These are phyloP conservation scores for Acarospora socialis DNA, from an alignment of 2,329 filamentous ascomycete genomes.

Conservation along the genomic window DNA sequence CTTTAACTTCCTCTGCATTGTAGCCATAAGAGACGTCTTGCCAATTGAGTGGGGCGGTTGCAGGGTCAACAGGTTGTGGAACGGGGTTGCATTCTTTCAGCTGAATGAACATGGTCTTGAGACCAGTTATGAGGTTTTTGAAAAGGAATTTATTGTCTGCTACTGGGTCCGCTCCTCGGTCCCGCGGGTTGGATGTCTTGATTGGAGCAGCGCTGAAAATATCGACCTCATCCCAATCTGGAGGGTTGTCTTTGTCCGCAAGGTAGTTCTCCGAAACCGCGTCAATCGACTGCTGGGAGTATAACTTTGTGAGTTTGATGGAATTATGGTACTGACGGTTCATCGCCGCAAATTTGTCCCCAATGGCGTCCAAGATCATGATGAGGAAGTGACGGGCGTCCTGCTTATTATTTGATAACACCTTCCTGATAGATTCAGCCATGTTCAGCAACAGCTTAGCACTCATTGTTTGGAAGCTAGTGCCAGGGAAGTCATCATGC, in stretches of 20 bases:
- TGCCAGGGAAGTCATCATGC: conserved; percentile 89
- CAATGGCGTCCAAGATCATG: conserved; percentile 95
- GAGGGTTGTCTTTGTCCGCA: conserved; percentile 63
- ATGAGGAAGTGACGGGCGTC: conserved; percentile 92
- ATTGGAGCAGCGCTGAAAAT: conserved; percentile 95
- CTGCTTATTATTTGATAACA: conserved; percentile 81
- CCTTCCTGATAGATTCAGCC: conserved; percentile 92
- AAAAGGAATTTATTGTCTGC: conserved; percentile 97
- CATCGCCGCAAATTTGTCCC: conserved; percentile 96
- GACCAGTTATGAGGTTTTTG: conserved; percentile 84
- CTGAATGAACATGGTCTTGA: conserved; percentile 95
- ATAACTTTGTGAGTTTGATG: conserved; percentile 74
- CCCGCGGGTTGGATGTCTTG: conserved; percentile 81
- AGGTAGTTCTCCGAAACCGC: conserved; percentile 64
- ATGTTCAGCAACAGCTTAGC: conserved; percentile 94
- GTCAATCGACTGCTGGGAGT: conserved; percentile 50
- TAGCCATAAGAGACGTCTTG: conserved; percentile 92
- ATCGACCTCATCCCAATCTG: conserved; percentile 96
- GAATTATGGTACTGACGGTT: conserved; percentile 92
- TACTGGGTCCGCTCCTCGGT: conserved; percentile 78
- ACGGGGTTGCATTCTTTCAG: conserved; percentile 74
- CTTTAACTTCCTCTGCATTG: conserved; percentile 89
- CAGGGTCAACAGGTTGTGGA: conserved; percentile 53
- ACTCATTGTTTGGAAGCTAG: conserved; percentile 99
- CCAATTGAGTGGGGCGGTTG: conserved; percentile 79